Conservation (phyloP, 495 filamentous ascomycete species). For the Clavariopsis aquatica region DNA sequence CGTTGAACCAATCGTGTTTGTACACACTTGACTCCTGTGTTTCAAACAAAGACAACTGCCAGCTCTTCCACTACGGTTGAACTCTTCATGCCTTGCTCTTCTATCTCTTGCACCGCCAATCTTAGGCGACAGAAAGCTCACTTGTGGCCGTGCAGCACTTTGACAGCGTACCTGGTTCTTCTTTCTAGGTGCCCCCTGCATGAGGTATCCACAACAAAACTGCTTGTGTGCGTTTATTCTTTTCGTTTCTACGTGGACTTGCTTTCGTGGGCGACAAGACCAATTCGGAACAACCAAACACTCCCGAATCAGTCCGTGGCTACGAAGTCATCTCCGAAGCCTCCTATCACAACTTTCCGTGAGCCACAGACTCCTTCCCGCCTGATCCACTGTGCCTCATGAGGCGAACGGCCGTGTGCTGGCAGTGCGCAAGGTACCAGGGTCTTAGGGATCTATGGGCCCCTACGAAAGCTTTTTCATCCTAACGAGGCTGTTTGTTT, state of each 20-base stretch:
- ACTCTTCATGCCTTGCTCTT: background rate
- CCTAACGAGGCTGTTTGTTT: constrained; percentile 16
- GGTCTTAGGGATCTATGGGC: background rate
- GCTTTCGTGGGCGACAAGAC: constrained; percentile 1
- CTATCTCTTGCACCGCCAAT: background rate
- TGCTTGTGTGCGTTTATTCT: background rate
- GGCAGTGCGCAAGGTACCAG: constrained; percentile 5
- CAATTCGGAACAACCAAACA: background rate
- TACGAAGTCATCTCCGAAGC: background rate
- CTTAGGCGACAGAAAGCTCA: background rate
- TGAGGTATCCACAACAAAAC: background rate
- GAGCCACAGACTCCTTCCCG: constrained; percentile 3
- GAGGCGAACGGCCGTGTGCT: background rate
- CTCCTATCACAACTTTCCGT: background rate
- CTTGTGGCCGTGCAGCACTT: background rate
- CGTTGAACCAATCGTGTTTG: background rate
- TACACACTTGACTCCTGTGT: constrained; percentile 4
- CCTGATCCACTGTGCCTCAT: constrained; percentile 25
- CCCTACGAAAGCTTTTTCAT: background rate
- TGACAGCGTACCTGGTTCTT: background rate
- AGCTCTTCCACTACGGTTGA: background rate
- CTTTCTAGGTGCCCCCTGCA: background rate
- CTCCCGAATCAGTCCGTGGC: background rate
- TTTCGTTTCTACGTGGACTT: background rate
- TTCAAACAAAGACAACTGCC: constrained; percentile 16